Evolutionary conservation across 192 early-diverging fungal species (phyloP), one percentile per base, ranked within the genome.

Genomic region (Kappamyces sp.): DNA sequence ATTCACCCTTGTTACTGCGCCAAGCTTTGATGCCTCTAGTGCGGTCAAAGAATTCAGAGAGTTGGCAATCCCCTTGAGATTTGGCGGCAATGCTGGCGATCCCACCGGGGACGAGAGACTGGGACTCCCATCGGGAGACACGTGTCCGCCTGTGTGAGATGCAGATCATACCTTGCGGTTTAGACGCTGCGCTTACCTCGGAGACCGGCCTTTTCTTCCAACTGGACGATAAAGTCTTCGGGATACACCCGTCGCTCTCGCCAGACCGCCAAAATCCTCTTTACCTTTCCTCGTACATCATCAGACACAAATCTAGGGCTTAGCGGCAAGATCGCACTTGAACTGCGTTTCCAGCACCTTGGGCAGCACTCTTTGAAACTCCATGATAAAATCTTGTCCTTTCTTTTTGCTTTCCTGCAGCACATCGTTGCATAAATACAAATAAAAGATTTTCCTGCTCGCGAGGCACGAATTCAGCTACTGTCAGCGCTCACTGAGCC

Each of bases 391-490:
- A 53, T 35, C 14, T 15, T 15, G 14, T 2, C 14, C 37, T 1
- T 53, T 22, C 29, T 53, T 53, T 53, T 32, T 53, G 36, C 41
- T n/a, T 9, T 30, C 30, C 15, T 53, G 51, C 7, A 53, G n/a
- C 37, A 53, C 9, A 31, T 53, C 51, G 30, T 53, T 53, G 30
- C 12, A n/a, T 53, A 53, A 53, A 53, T 53, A 53, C 29, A 53
- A 22, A 5, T 39, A 31, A 32, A 37, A 53, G n/a, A 53, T 35
- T 32, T 22, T 32, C 29, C 41, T 53, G 22, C 22, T 22, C 22
- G 22, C 22, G 22, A 22, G 22, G 22, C 22, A 22, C 22, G 22
- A 22, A 22, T 22, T 22, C 22, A 22, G 22, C 22, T 22, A 22
- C 22, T 22, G 22, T 22, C 22, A 22, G 22, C 22, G 22, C 22